Base-by-base conservation (phyloP, 2,329 filamentous ascomycete genomes). In the Keithomyces neogunnii region DNA sequence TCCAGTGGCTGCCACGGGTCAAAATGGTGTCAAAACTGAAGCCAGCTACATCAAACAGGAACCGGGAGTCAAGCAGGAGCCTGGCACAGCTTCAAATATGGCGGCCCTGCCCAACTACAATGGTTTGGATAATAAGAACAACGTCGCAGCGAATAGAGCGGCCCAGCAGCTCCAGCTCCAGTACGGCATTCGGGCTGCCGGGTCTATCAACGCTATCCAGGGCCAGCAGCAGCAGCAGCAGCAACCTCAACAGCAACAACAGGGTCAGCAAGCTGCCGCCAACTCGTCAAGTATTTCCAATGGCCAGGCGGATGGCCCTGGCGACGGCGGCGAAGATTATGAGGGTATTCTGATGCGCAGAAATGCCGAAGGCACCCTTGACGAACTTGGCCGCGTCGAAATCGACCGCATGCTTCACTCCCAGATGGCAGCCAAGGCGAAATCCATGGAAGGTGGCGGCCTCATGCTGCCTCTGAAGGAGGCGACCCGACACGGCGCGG, bases 221-320 rank as follows among this genome's bases (percentile, higher is more conserved):
- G 66, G 69, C 36, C 66, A 64, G 49, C 60, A 60, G 55, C 63
- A 60, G 47, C 59, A 60, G 58, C 52, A 63, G 47, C 55, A 57
- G 36, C 61, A 60, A 44, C 52, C 50, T 43, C 57, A 56, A 3
- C 56, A 66, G 31, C 63, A 65, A 30, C 63, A 66, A 49, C 56
- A 66, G 53, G 62, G 59, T 48, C 57, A 43, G 35, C 46, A 52
- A 29, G 45, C 39, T 39, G 11, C 30, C 32, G 26, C n/a, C 5
- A 52, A 31, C 31, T 31, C 50, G 30, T 38, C 51, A 13, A 68
- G 46, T 47, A 52, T 67, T 9, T 57, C 56, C 49, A 78, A 73
- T 63, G 71, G 64, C 56, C 75, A 96, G 66, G 85, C 85, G 11
- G 92, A 97, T 63, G 92, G 91, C 48, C 72, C 86, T 33, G 74